Evolutionary conservation across 768 basidiomycete genomes (phyloP).

Genomic region (Austroboletus eburneus): DNA sequence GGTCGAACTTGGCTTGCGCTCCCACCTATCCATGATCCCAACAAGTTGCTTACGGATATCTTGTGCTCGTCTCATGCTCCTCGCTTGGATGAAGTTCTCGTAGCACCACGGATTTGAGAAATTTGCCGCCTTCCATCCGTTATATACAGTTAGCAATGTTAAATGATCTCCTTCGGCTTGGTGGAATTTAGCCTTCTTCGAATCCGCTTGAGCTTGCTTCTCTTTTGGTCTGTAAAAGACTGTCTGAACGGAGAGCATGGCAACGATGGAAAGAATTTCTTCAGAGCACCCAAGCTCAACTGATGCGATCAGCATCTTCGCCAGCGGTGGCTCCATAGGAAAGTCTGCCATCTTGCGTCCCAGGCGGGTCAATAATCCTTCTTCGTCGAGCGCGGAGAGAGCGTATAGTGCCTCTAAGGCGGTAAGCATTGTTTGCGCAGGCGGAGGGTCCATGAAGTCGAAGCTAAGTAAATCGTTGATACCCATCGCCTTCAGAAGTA

Average conservation of each 20-base stretch:
- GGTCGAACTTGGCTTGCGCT: slow-evolving; percentile 3
- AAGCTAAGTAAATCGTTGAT: slow-evolving; percentile 97
- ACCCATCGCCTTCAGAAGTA: slow-evolving; percentile 98
- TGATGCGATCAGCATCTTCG: slow-evolving; percentile 98
- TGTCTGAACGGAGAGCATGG: slow-evolving; percentile 94
- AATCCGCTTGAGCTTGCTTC: slow-evolving; percentile 98
- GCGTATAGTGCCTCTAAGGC: slow-evolving; percentile 94
- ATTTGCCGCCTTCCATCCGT: slow-evolving; percentile 95
- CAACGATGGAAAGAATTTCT: slow-evolving; percentile 94
- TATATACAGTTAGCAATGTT: slow-evolving; percentile 91
- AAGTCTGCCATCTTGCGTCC: slow-evolving; percentile 99
- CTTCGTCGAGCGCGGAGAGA: slow-evolving; percentile 92
- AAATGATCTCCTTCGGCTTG: slow-evolving; percentile 97
- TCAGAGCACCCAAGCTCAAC: slow-evolving; percentile 98
- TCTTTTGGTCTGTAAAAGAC: slow-evolving; percentile 99
- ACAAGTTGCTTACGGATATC: slow-evolving; percentile 96
- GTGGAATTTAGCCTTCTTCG: slow-evolving; percentile 99
- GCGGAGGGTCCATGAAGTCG: slow-evolving; percentile 99
- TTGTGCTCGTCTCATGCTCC: slow-evolving; percentile 95
- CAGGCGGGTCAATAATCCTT: slow-evolving; percentile 88
- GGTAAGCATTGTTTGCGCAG: slow-evolving; percentile 93
- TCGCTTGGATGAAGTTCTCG: slow-evolving; percentile 97
- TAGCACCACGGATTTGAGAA: slow-evolving; percentile 99
- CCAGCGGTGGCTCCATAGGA: slow-evolving; percentile 93
- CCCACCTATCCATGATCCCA: slow-evolving; percentile 97